These are phyloP conservation scores for Exophiala sp. DNA, from an alignment of 2,329 filamentous ascomycete genomes.

Conservation along the genomic window DNA sequence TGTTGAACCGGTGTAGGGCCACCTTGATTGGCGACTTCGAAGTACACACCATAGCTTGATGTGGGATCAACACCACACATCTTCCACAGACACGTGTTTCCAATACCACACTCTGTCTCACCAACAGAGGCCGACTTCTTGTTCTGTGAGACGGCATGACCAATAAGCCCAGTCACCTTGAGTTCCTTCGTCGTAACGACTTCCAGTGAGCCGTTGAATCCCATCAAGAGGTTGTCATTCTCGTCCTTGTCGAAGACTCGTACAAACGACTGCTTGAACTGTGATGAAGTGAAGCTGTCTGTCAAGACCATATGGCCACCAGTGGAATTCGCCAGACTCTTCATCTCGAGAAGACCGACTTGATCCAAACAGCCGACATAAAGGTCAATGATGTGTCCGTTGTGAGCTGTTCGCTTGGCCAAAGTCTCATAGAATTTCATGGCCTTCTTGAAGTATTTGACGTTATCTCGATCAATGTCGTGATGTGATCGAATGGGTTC, in stretches of 20 bases:
- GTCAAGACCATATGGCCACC: constrained; percentile 98
- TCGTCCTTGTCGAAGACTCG: constrained; percentile 96
- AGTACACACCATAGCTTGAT: constrained; percentile 93
- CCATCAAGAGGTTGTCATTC: constrained; percentile 93
- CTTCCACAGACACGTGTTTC: constrained; percentile 98
- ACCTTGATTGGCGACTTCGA: constrained; percentile 93
- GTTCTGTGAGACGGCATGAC: constrained; percentile 92
- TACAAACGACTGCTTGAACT: constrained; percentile 98
- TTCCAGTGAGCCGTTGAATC: constrained; percentile 94
- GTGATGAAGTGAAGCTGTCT: constrained; percentile 96
- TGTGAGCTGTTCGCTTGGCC: constrained; percentile 90
- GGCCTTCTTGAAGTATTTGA: constrained; percentile 99
- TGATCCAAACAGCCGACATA: constrained; percentile 97
- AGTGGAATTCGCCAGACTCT: constrained; percentile 90
- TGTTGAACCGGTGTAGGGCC: constrained; percentile 81
- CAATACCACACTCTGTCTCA: constrained; percentile 96
- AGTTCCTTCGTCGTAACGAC: constrained; percentile 96
- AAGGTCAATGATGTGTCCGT: constrained; percentile 95
- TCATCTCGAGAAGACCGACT: constrained; percentile 97
- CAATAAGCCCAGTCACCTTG: constrained; percentile 95
- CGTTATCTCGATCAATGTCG: constrained; percentile 97
- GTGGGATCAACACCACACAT: constrained; percentile 97
- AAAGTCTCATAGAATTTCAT: constrained; percentile 96
- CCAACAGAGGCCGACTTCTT: constrained; percentile 97
- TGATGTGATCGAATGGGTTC: constrained; percentile 98